Base-by-base conservation (phyloP, 2,329 filamentous ascomycete genomes). In the Gnomoniopsis sp. region DNA sequence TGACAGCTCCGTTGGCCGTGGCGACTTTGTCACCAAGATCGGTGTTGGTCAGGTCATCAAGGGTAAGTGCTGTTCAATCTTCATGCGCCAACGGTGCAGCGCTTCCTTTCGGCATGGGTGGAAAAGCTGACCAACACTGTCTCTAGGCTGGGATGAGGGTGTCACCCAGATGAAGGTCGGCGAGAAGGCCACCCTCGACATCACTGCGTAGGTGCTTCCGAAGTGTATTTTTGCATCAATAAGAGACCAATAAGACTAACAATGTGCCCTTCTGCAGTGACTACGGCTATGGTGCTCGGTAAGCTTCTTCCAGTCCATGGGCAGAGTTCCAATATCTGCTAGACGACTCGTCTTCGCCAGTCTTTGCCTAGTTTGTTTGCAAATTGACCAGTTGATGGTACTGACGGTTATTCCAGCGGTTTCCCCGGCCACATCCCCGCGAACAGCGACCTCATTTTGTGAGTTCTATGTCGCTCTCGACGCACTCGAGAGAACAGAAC, bases 101-200 rank as follows among this genome's bases (percentile, higher is more conserved):
- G 3, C 8, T 46, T 17, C 10, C 7, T 4, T 30, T 21, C 15
- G 22, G 17, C 53, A 30, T 36, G 48, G n/a, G 12, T 46, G 26
- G 43, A 48, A 30, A 44, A 67, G 1, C 11, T 19, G 8, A 38
- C 60, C 65, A 50, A 46, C 43, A 36, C 17, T 58, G 56, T 64
- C 62, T 65, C 14, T 46, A 92, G 90, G 86, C 66, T 96, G 85
- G 91, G 92, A 91, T 70, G 87, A 96, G 76, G 93, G 89, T 65
- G 92, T 98, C 55, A 77, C 79, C 52, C 79, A 85, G 71, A 97
- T 99, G 93, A 88, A 88, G 71, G 79, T 96, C 60, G 93, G 93
- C 72, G 93, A 98, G 83, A 93, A 90, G 79, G 88, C 91, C 55
- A 90, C 85, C 53, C 81, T 99, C 64, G 88, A 87, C 66, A 97